These are phyloP conservation scores for Pseudogymnoascus sp. DNA, from an alignment of 2,329 filamentous ascomycete species.

Conservation along the genomic window DNA sequence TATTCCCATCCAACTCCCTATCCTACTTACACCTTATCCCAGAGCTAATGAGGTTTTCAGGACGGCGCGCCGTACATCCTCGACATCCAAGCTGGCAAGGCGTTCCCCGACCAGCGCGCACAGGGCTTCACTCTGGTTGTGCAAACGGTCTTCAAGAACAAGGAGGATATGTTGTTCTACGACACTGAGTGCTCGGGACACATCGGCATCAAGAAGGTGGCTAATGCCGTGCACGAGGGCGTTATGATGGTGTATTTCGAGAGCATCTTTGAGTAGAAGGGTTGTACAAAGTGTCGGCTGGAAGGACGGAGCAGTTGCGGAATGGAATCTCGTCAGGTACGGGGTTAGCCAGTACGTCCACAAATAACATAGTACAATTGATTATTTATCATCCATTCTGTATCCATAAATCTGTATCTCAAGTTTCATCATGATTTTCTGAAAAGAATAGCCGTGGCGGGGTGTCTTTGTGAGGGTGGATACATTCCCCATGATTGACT, in stretches of 20 bases:
- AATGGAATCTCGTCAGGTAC: neutral
- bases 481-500: neutral
- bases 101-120: slow-evolving; percentile 40
- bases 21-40: neutral
- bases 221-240: slow-evolving; percentile 17
- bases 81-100: slow-evolving; percentile 37
- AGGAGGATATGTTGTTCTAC: slow-evolving; percentile 51
- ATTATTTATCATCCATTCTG: neutral
- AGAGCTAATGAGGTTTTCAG: slow-evolving; percentile 26
- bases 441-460: neutral
- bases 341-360: neutral
- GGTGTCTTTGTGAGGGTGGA: neutral
- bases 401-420: neutral
- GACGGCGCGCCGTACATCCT: slow-evolving; percentile 50
- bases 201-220: slow-evolving; percentile 34
- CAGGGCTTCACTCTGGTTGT: slow-evolving; percentile 46
- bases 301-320: neutral
- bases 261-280: slow-evolving; percentile 3
- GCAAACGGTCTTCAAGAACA: slow-evolving; percentile 43
- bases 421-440: neutral
- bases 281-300: neutral
- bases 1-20: slow-evolving; percentile 2
- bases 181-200: slow-evolving; percentile 47
- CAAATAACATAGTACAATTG: neutral
- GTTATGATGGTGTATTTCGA: slow-evolving; percentile 19